Percentiles rank a stretch among this genome's conserved stretches.
Conservation (phyloP, 2,329 filamentous ascomycete species). For the Zarea fungicola region DNA sequence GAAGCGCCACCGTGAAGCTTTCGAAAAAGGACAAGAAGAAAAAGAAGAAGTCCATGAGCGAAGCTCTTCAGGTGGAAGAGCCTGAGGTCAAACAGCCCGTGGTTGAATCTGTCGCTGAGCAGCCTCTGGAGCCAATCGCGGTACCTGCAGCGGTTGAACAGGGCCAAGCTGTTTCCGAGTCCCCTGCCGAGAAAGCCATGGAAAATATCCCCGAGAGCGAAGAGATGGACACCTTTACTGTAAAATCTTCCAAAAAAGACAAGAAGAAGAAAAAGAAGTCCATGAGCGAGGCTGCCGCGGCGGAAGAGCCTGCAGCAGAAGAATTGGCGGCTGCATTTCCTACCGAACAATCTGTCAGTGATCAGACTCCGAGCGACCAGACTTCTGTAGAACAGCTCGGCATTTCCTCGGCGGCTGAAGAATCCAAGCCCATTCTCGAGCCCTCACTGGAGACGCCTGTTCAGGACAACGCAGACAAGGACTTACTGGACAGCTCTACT, state of each 20-base stretch:
- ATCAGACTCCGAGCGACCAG: too few relatives aligned
- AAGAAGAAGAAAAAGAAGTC: slow-evolving; percentile 26
- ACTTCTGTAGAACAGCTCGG: too few relatives aligned
- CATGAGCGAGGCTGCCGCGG: not conserved
- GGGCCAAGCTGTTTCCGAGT: too few relatives aligned
- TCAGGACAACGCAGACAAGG: not conserved
- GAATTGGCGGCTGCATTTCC: slow-evolving; percentile 3
- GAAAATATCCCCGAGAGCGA: too few relatives aligned
- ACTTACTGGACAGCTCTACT: not conserved
- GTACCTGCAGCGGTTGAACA: too few relatives aligned
- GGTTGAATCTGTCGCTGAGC: not conserved
- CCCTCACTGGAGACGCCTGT: not conserved
- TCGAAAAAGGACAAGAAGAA: slow-evolving; percentile 28
- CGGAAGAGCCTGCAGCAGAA: slow-evolving; percentile 15
- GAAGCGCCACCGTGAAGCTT: not conserved
- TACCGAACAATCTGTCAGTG: too few relatives aligned
- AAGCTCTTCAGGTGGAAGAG: too few relatives aligned
- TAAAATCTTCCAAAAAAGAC: slow-evolving; percentile 26
- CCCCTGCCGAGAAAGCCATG: too few relatives aligned
- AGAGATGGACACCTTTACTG: slow-evolving; percentile 25
- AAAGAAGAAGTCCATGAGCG: slow-evolving; percentile 21
- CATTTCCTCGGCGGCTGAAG: too few relatives aligned
- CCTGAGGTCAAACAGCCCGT: not conserved
- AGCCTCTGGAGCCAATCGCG: too few relatives aligned
- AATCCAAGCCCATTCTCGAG: not conserved